A percentile compares a stretch with the other conserved stretches of the same genome.
phyloP scores from a whole-genome alignment of 306 rosid species.

The Cicer judaicum region DNA sequence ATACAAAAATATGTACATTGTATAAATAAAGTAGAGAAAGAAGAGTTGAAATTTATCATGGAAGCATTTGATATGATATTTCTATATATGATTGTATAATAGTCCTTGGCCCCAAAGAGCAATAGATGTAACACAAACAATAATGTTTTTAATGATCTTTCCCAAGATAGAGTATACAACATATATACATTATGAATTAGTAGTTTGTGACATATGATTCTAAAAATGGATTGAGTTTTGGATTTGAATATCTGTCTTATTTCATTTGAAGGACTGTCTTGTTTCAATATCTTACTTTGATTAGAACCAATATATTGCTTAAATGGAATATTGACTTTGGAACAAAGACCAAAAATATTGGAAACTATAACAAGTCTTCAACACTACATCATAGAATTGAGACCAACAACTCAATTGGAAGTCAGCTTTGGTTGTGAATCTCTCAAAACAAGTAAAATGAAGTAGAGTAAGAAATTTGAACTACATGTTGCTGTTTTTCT shows the following conservation, averaged over 20 bases:
- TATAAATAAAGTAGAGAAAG: background rate
- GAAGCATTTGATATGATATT: background rate
- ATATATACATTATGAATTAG: too few relatives aligned
- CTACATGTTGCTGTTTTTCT: too few relatives aligned
- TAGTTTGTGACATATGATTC: background rate
- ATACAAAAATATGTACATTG: background rate
- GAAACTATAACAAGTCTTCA: too few relatives aligned
- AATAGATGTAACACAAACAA: background rate
- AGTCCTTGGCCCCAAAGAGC: background rate
- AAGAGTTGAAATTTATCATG: background rate
- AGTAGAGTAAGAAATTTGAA: too few relatives aligned
- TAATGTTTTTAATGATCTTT: background rate
- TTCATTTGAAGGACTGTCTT: background rate
- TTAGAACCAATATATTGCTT: too few relatives aligned
- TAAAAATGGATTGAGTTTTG: background rate
- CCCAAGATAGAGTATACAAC: background rate
- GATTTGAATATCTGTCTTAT: background rate
- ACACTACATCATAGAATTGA: too few relatives aligned
- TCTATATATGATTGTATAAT: slow-evolving; percentile 8
- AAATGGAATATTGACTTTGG: too few relatives aligned
- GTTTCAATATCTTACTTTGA: background rate
- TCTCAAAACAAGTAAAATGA: too few relatives aligned
- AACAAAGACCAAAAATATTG: too few relatives aligned
- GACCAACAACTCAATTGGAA: too few relatives aligned
- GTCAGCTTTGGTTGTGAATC: too few relatives aligned